Conservation (phyloP, 2,329 filamentous ascomycete species). For the Emmonsia crescens region DNA sequence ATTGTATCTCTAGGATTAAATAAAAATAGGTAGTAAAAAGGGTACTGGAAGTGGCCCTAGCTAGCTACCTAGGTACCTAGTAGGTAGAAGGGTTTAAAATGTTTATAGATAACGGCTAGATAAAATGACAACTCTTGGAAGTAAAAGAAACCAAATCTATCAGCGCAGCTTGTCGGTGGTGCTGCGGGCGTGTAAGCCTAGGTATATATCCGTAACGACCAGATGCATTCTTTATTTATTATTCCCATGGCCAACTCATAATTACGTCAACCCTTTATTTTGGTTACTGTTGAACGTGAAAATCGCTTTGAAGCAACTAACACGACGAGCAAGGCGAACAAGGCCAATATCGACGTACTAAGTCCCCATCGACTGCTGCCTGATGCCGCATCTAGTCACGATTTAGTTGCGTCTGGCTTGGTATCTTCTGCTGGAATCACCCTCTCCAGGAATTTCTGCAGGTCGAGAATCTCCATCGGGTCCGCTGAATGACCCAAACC, state of each 20-base stretch:
- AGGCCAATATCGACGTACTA: not conserved
- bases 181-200: not conserved
- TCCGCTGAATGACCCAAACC: slow-evolving; percentile 65
- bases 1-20: not conserved
- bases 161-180: not conserved
- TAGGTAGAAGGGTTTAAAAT: not conserved
- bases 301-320: not conserved
- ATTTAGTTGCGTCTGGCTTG: not conserved
- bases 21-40: not conserved
- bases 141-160: not conserved
- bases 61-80: too few relatives aligned
- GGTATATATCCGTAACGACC: not conserved
- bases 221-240: not conserved
- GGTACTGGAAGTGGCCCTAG: not conserved
- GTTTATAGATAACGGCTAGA: not conserved
- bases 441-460: slow-evolving; percentile 54
- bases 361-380: not conserved
- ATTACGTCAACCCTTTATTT: not conserved
- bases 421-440: slow-evolving; percentile 40
- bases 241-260: not conserved
- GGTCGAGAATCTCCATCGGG: slow-evolving; percentile 66
- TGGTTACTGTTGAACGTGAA: not conserved
- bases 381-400: not conserved
- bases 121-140: not conserved
- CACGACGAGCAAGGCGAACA: not conserved